A percentile compares a stretch with the other conserved stretches of the same genome.
Evolutionary conservation across 805 yeast genomes (phyloP).

Genomic region (Sugiyamaella valdiviana): DNA sequence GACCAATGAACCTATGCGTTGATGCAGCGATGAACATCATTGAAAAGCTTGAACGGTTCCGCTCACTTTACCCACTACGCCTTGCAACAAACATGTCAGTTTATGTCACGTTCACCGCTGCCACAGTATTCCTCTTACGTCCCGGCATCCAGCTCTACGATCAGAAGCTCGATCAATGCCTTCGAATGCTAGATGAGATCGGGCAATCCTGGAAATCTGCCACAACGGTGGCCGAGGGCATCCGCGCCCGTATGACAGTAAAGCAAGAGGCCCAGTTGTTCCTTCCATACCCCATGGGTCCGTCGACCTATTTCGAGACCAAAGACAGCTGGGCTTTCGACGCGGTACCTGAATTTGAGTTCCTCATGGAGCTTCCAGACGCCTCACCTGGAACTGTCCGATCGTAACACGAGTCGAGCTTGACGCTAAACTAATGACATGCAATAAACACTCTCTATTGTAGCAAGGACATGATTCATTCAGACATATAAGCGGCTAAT

Average conservation of each 20-base stretch:
- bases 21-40: constrained; percentile 10
- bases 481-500: no score
- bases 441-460: no score
- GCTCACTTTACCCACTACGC: constrained; percentile 12
- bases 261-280: not conserved
- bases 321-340: constrained; percentile 3
- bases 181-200: constrained; percentile 13
- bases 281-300: constrained; percentile 3
- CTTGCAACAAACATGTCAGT: constrained; percentile 17
- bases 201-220: constrained; percentile 18
- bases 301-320: constrained; percentile 5
- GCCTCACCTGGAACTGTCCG: no score
- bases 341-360: constrained; percentile 6
- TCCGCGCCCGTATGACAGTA: constrained; percentile 5
- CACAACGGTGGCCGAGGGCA: constrained; percentile 11
- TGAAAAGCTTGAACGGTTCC: constrained; percentile 10
- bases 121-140: constrained; percentile 12
- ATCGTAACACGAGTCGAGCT: no score
- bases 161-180: constrained; percentile 8
- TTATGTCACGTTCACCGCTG: constrained; percentile 18
- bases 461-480: no score
- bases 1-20: constrained; percentile 9
- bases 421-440: no score
- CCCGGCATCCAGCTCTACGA: constrained; percentile 3
- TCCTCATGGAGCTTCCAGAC: constrained; percentile 4